Evolutionary conservation across 2,329 filamentous ascomycete species (phyloP), one percentile per base, ranked within the genome.

Genomic region (Boeremia lycopersici): DNA sequence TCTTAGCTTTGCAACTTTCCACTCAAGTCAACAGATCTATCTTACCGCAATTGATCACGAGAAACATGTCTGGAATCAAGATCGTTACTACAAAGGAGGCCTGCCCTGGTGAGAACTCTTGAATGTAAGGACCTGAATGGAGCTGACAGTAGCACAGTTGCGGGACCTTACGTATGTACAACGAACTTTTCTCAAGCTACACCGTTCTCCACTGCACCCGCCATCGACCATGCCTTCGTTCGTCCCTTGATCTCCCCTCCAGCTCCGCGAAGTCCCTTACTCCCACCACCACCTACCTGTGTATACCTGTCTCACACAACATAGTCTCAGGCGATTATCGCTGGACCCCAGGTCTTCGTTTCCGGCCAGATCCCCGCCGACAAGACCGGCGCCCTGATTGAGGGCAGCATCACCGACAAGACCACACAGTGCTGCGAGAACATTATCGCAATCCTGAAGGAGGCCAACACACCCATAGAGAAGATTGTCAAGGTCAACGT

Each of bases 401-500:
- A 84, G 40, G 88, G 87, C 46, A 83, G 79, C 69, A 84, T 91
- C 64, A 82, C 84, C 51, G 83, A 92, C 65, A 85, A 88, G 75
- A 90, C 89, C 65, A 84, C 84, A 62, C 83, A 84, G 67, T 89
- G 85, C 81, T 88, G 88, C 77, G 82, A 89, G 77, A 96, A 96
- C 78, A 84, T 97, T 71, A 84, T 88, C 75, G 89, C 90, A 38
- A 91, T 98, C 53, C 86, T 98, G 46, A 84, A 86, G 57, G 91
- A 88, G 67, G 91, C 92, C 23, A 91, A 90, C 48, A 93, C 89
- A 19, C 85, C 84, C 47, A 83, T 98, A 55, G 78, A 85, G 61
- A 90, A 87, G 76, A 88, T 96, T 41, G 90, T 97, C 79, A 96
- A 97, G 84, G 74, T 76, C 65, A 81, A 77, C 47, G 89, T 96